A percentile compares a stretch with the other conserved stretches of the same genome.
Conservation (phyloP, 78 protist genomes). For the Dictyostelium firmibasis region DNA sequence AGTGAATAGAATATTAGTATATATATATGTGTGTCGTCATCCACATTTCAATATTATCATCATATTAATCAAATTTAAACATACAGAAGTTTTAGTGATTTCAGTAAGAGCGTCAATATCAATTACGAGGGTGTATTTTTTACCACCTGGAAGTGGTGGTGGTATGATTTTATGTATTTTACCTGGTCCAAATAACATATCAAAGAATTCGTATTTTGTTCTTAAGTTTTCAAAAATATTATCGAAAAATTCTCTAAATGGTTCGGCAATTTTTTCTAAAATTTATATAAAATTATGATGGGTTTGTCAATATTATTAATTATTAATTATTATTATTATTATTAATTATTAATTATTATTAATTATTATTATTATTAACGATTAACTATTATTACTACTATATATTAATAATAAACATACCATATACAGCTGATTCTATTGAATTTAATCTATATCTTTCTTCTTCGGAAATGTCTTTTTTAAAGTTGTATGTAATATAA, state of each 20-base stretch:
- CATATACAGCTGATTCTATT: neutral
- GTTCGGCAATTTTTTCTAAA: neutral
- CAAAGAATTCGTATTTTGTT: neutral
- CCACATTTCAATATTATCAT: no score
- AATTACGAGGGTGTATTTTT: slow-evolving; percentile 43
- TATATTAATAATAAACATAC: neutral
- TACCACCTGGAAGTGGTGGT: slow-evolving; percentile 20
- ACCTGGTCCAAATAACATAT: slow-evolving; percentile 51
- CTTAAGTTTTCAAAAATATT: slow-evolving; percentile 29
- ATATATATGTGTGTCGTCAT: no score
- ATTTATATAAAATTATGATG: neutral
- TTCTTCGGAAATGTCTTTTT: slow-evolving; percentile 32
- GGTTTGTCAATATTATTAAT: neutral
- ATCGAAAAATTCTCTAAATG: slow-evolving; percentile 58
- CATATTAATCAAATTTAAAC: no score
- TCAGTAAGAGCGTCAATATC: slow-evolving; percentile 54
- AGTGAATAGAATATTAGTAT: neutral
- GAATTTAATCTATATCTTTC: slow-evolving; percentile 5
- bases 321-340: neutral
- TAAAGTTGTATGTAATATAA: slow-evolving; percentile 2
- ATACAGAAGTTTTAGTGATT: slow-evolving; percentile 21
- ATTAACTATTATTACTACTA: no score
- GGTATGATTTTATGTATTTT: neutral
- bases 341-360: neutral
- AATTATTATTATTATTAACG: no score